These are phyloP conservation scores for Phyllosticta citribraziliensis DNA, from an alignment of 2,329 filamentous ascomycete genomes.

Conservation along the genomic window DNA sequence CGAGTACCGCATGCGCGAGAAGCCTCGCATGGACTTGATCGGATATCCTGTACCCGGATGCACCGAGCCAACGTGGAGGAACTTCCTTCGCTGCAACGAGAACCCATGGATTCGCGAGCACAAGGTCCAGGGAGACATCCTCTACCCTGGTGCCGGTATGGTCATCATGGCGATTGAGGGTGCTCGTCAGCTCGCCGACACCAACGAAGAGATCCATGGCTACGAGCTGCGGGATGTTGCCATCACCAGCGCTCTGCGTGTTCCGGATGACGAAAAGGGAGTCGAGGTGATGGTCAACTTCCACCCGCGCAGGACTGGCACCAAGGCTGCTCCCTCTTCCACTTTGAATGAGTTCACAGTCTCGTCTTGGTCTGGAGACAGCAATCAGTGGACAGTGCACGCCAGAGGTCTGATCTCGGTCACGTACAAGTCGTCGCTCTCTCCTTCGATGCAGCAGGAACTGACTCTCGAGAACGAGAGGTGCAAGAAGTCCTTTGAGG, in stretches of 20 bases:
- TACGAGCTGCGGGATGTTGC: conserved; percentile 4
- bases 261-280: conserved; percentile 7
- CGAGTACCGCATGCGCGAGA: neutral
- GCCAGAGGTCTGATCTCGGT: conserved; percentile 4
- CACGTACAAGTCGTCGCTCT: neutral
- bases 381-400: neutral
- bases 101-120: conserved; percentile 17
- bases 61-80: conserved; percentile 14
- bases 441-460: neutral
- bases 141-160: conserved; percentile 25
- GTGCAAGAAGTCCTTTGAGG: neutral
- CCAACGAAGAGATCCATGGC: conserved; percentile 5
- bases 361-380: neutral
- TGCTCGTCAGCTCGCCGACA: conserved; percentile 3
- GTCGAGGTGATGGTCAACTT: conserved; percentile 6
- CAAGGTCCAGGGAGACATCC: conserved; percentile 17
- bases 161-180: conserved; percentile 24
- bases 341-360: conserved; percentile 1
- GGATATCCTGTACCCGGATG: conserved; percentile 19
- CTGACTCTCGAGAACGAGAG: neutral
- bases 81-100: conserved; percentile 15
- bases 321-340: neutral
- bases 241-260: neutral
- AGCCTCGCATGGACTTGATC: conserved; percentile 14
- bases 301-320: neutral